Percentiles rank a stretch among this genome's conserved stretches.
These are phyloP conservation scores for Trichoderma arundinaceum DNA, from an alignment of 2,329 filamentous ascomycete species.

Conservation along the genomic window DNA sequence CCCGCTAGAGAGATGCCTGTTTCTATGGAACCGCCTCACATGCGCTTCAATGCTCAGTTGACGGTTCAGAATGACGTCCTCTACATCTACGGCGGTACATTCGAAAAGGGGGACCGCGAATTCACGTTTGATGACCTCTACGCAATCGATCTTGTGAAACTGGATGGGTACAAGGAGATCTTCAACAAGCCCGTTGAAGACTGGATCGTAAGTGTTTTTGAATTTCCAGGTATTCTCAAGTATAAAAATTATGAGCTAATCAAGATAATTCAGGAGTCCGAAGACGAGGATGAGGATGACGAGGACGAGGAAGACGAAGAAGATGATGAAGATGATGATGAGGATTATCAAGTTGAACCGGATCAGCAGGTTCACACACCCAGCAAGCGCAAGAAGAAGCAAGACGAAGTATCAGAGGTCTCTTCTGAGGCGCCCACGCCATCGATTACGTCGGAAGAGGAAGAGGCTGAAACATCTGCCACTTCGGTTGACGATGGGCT, in stretches of 20 bases:
- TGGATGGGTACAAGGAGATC: slow-evolving; percentile 91
- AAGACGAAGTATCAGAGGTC: slow-evolving; percentile 50
- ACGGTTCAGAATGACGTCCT: slow-evolving; percentile 90
- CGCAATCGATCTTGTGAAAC: slow-evolving; percentile 88
- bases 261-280: slow-evolving; percentile 54
- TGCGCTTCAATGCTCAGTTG: slow-evolving; percentile 87
- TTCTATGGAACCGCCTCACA: slow-evolving; percentile 83
- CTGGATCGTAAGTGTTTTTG: slow-evolving; percentile 67
- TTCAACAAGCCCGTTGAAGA: slow-evolving; percentile 84
- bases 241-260: background rate
- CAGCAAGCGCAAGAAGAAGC: slow-evolving; percentile 64
- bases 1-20: slow-evolving; percentile 68
- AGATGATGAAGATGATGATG: slow-evolving; percentile 64
- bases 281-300: slow-evolving; percentile 60
- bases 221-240: too few relatives aligned
- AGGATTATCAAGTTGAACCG: slow-evolving; percentile 57
- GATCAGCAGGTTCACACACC: slow-evolving; percentile 56
- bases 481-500: slow-evolving; percentile 73
- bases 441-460: slow-evolving; percentile 47
- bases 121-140: slow-evolving; percentile 97
- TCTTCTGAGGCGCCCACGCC: slow-evolving; percentile 43
- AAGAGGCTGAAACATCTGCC: slow-evolving; percentile 54
- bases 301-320: slow-evolving; percentile 65
- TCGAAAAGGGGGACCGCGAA: slow-evolving; percentile 91
- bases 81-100: slow-evolving; percentile 94